phyloP scores from a whole-genome alignment of 352 stramenopile genomes.

The Globisporangium nagaii region DNA sequence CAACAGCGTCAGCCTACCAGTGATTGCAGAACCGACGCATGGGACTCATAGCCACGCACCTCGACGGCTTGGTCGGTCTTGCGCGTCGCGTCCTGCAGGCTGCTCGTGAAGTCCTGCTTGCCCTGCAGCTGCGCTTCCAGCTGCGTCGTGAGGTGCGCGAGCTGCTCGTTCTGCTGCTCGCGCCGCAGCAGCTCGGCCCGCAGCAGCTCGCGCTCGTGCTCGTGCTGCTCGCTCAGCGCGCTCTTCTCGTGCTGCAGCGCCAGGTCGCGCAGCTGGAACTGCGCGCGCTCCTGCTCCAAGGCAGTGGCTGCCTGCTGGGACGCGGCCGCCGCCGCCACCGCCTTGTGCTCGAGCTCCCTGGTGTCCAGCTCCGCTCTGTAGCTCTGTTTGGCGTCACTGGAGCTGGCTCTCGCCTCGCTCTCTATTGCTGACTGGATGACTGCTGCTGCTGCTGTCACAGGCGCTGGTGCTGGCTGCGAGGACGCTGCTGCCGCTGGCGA shows the following conservation, averaged over 20 bases:
- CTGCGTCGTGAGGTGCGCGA: conserved; percentile 20
- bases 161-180: conserved; percentile 27
- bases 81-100: conserved; percentile 27
- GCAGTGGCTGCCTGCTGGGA: conserved; percentile 13
- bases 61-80: conserved; percentile 48
- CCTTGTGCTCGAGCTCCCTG: background rate
- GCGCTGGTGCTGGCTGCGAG: background rate
- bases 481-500: conserved; percentile 1
- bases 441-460: background rate
- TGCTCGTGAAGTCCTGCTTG: conserved; percentile 21
- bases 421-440: background rate
- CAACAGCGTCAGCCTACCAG: background rate
- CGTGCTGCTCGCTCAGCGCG: conserved; percentile 19
- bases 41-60: conserved; percentile 10
- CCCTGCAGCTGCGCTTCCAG: conserved; percentile 28
- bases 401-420: background rate
- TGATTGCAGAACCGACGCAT: background rate
- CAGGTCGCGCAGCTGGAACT: conserved; percentile 21
- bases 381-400: background rate
- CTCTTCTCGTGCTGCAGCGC: conserved; percentile 21
- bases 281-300: conserved; percentile 23
- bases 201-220: conserved; percentile 19
- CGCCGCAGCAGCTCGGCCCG: conserved; percentile 18
- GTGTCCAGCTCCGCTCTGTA: background rate
- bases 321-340: conserved; percentile 16